phyloP scores from a whole-genome alignment of 1,139 yeast species.

The Blastobotrys ciferrii region DNA sequence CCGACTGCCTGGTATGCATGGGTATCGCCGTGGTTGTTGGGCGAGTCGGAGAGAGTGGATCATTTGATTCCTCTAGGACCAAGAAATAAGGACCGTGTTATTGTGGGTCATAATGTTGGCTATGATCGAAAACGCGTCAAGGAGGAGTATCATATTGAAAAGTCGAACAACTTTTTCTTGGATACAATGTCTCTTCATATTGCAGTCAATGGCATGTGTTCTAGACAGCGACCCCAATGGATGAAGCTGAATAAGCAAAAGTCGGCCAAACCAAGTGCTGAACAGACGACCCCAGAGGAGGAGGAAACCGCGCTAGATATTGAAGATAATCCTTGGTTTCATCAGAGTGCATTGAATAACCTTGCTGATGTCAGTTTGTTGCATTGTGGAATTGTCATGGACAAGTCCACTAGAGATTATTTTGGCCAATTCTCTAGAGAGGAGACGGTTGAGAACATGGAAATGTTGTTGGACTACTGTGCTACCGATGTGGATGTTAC shows the following conservation, averaged over 20 bases:
- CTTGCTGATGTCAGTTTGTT: constrained; percentile 76
- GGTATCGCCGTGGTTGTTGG: constrained; percentile 81
- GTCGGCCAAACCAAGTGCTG: constrained; percentile 23
- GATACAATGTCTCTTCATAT: constrained; percentile 95
- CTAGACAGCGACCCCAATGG: constrained; percentile 85
- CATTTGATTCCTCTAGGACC: constrained; percentile 74
- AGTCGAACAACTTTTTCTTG: constrained; percentile 70
- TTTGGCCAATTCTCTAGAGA: constrained; percentile 58
- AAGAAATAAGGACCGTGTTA: constrained; percentile 35
- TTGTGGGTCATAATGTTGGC: constrained; percentile 88
- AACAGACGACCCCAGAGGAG: constrained; percentile 23
- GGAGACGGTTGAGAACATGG: constrained; percentile 56
- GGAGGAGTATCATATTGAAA: constrained; percentile 75
- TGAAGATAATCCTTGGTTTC: constrained; percentile 32
- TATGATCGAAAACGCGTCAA: constrained; percentile 83
- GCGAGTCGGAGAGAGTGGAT: constrained; percentile 48
- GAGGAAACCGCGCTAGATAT: constrained; percentile 25
- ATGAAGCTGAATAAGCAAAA: constrained; percentile 43
- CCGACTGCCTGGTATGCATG: constrained; percentile 88
- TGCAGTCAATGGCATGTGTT: constrained; percentile 88
- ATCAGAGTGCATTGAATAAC: constrained; percentile 71
- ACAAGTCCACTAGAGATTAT: constrained; percentile 63
- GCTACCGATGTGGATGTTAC: constrained; percentile 82
- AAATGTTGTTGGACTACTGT: constrained; percentile 70
- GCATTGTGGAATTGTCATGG: constrained; percentile 70